Percentiles rank a stretch among this genome's conserved stretches.
phyloP scores from a whole-genome alignment of 768 basidiomycete genomes.

The Mycena capillaripes region DNA sequence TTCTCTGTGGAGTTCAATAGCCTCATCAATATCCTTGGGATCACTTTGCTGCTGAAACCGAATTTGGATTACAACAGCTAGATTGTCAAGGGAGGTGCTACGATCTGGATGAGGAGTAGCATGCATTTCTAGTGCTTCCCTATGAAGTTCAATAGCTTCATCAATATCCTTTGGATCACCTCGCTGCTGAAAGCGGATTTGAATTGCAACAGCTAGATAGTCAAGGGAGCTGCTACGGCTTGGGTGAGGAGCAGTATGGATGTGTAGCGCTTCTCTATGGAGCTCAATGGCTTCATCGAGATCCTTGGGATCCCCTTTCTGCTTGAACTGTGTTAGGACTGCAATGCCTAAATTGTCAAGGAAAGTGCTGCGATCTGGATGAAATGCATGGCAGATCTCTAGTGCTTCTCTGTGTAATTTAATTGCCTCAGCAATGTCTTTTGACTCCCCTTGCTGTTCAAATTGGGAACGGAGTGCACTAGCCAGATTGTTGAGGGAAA shows the following conservation, averaged over 20 bases:
- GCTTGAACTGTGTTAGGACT: too few relatives aligned
- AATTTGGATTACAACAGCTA: not conserved
- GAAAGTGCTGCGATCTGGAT: too few relatives aligned
- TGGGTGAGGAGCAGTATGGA: conserved; percentile 38
- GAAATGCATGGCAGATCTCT: too few relatives aligned
- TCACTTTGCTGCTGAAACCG: not conserved
- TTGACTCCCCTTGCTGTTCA: too few relatives aligned
- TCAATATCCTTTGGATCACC: conserved; percentile 4
- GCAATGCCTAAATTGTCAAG: too few relatives aligned
- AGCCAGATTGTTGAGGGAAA: too few relatives aligned
- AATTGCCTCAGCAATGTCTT: too few relatives aligned
- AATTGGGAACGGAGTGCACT: too few relatives aligned
- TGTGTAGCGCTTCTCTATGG: conserved; percentile 34
- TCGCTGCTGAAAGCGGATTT: not conserved
- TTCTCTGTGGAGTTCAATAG: too few relatives aligned
- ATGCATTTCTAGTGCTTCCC: conserved; percentile 24
- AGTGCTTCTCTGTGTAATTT: too few relatives aligned
- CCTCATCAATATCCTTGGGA: not conserved
- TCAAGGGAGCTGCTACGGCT: not conserved
- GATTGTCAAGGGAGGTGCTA: not conserved
- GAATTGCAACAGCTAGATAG: not conserved
- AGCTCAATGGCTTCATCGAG: not conserved
- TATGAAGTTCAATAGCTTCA: conserved; percentile 10
- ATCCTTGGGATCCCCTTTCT: not conserved
- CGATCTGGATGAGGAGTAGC: not conserved